Conservation (phyloP, 108 stramenopile genomes). For the Stephanodiscus minutulus region DNA sequence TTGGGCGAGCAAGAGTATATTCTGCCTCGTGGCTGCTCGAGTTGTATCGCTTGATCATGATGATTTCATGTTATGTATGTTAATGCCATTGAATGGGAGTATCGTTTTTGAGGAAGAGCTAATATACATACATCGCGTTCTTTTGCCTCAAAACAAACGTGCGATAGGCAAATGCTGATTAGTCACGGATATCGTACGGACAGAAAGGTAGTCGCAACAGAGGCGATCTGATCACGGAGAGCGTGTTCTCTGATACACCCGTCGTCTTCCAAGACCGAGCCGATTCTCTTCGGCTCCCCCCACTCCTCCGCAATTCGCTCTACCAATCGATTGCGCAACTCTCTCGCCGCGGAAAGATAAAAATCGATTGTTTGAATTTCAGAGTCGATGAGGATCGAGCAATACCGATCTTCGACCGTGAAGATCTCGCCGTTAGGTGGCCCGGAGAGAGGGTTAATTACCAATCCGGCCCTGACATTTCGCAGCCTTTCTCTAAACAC, state of each 20-base stretch:
- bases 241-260: not conserved
- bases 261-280: not conserved
- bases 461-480: not conserved
- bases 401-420: constrained; percentile 26
- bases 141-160: no score
- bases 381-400: constrained; percentile 44
- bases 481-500: not conserved
- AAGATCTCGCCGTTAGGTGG: not conserved
- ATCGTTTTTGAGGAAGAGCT: no score
- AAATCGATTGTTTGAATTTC: constrained; percentile 55
- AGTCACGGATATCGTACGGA: constrained; percentile 3
- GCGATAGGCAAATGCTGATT: no score
- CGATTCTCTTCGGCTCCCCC: constrained; percentile 17
- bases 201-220: not conserved
- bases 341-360: constrained; percentile 28
- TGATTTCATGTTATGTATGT: no score
- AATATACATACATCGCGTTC: no score
- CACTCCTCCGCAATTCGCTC: constrained; percentile 9
- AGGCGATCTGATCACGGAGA: not conserved
- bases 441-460: not conserved
- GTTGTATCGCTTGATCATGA: no score
- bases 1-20: no score
- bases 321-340: not conserved
- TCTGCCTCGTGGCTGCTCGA: no score
- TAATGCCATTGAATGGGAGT: no score